Conservation (phyloP, 2,329 filamentous ascomycete species). For the Trichophyton simii region DNA sequence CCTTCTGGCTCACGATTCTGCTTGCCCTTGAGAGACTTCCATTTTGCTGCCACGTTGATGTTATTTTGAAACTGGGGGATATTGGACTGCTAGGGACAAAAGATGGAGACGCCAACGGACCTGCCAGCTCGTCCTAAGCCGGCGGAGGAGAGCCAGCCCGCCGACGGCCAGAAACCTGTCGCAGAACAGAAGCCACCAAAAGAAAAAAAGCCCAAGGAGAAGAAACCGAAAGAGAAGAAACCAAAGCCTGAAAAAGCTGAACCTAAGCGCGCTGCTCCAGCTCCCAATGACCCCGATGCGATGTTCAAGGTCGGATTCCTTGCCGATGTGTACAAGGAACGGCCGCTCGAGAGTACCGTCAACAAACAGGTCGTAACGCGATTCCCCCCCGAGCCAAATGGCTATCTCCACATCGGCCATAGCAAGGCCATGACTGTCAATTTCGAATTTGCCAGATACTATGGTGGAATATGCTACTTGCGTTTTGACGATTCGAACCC, state of each 20-base stretch:
- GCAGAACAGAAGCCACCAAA: conserved; percentile 7
- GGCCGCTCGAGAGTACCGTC: conserved; percentile 38
- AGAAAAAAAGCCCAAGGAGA: conserved; percentile 8
- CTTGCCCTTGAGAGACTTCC: not conserved
- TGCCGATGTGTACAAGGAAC: conserved; percentile 56
- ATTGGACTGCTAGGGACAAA: not conserved
- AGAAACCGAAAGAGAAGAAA: conserved; percentile 3
- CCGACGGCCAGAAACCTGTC: not conserved
- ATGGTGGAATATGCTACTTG: conserved; percentile 64
- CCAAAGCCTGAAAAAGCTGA: conserved; percentile 3
- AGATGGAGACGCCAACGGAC: conserved; percentile 2
- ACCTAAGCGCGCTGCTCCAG: conserved; percentile 2
- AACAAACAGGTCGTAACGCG: conserved; percentile 44
- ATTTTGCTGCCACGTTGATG: not conserved
- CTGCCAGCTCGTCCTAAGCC: conserved; percentile 9
- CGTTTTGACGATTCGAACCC: conserved; percentile 95
- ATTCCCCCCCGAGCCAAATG: conserved; percentile 82
- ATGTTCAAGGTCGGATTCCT: conserved; percentile 77
- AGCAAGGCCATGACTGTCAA: conserved; percentile 93
- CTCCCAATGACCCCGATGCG: conserved; percentile 39
- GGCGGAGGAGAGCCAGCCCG: conserved; percentile 1
- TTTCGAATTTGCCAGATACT: conserved; percentile 81
- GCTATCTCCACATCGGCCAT: conserved; percentile 85
- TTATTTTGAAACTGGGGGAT: not conserved
- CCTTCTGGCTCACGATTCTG: not conserved